Evolutionary conservation across 2,329 filamentous ascomycete genomes (phyloP).

Genomic region (Fusarium sp.): DNA sequence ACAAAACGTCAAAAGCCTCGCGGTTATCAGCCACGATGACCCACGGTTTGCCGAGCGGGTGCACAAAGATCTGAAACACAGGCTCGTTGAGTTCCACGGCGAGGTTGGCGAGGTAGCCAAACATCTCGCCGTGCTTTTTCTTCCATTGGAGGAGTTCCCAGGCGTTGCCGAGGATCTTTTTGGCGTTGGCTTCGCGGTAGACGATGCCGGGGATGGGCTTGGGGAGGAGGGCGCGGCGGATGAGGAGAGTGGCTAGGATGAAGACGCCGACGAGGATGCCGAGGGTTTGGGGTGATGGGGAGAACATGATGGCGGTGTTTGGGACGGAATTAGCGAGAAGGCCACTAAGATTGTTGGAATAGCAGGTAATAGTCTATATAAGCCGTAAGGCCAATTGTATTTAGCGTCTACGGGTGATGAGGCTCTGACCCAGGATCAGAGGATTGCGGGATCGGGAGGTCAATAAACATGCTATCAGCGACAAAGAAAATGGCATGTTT

Average conservation of each 20-base stretch:
- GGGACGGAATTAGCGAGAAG: neutral
- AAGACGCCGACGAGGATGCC: neutral
- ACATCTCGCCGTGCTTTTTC: neutral
- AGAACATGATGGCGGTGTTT: neutral
- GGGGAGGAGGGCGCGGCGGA: neutral
- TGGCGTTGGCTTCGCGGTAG: neutral
- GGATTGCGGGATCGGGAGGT: neutral
- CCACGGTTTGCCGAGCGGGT: neutral
- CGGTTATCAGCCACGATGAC: neutral
- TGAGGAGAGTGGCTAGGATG: neutral
- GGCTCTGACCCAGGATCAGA: neutral
- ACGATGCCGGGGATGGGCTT: neutral
- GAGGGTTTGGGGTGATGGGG: neutral
- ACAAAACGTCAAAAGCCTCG: neutral
- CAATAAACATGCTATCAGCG: neutral
- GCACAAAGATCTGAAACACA: conserved; percentile 1
- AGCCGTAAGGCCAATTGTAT: neutral
- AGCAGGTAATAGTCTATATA: neutral
- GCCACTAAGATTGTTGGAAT: neutral
- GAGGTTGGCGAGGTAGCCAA: neutral
- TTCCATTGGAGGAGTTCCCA: neutral
- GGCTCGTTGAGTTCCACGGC: neutral
- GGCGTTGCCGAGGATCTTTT: neutral
- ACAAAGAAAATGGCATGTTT: neutral
- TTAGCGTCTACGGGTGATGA: neutral